Base-by-base conservation (phyloP, 805 yeast species). In the Isabelozyma heimii region DNA sequence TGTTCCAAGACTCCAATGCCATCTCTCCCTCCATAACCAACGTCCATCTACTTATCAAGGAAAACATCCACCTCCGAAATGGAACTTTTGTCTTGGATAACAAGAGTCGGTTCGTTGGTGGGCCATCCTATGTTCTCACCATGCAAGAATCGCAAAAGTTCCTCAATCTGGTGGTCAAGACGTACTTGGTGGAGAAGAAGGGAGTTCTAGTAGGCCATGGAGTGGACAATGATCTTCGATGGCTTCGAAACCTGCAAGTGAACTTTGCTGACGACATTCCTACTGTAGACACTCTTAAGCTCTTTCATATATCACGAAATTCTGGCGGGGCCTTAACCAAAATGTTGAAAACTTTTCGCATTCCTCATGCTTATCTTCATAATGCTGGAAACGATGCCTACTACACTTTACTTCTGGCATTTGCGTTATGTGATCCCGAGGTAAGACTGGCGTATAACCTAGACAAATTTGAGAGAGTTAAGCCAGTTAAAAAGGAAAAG, bases 341-440 rank as follows among this genome's bases (percentile, higher is more conserved):
- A 16, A 61, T 80, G 0, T 65, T 84, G 14, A 62, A 78, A 39
- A 59, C 72, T 43, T 64, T 81, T 44, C 67, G 69, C 26, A 72
- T 85, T 5, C 87, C 88, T 1, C 82, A 81, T 57, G 76, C 83
- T 0, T 75, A 71, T 53, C 65, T 85, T 43, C 91, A 85, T 60
- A 85, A 85, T 59, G 91, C 87, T 1, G 88, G 84, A 2, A 85
- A 85, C 57, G 91, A 85, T 61, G 81, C 89, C 6, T 81, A 82
- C 56, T 83, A 75, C 53, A 85, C 91, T 0, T 61, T 85, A 43
- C 48, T 78, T 28, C 68, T 79, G n/a, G 74, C 79, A 8, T 52
- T 83, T 57, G 72, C 73, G 35, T 57, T 81, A 49, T 70, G 82
- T 45, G 88, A 84, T 59, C 82, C 81, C 1, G 52, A 56, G 4